Evolutionary conservation across 306 rosid species (phyloP), one percentile per base, ranked within the genome.

Genomic region (Canavalia gladiata): DNA sequence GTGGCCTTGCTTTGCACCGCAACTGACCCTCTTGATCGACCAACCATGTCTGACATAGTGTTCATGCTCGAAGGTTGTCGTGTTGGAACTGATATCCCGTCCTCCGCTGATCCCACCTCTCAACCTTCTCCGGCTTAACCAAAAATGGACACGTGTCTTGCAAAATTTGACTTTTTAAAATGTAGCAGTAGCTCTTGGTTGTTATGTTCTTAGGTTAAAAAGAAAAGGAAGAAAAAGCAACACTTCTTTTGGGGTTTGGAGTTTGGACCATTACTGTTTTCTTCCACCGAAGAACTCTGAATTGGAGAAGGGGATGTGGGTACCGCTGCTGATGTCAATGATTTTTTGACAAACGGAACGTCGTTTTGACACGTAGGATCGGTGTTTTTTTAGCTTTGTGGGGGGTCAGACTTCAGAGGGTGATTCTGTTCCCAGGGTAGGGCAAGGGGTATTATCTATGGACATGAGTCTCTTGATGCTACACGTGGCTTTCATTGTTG

Each of bases 51-150:
- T 0, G 98, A 94, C 76, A 91, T 94, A 12, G 97, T 94, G 52
- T 94, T 94, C 97, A 94, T 94, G 98, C 97, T 94, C 5, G 98
- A 94, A 87, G 98, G 98, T 2, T 94, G 98, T 79, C 94, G 98
- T 34, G 97, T 91, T 7, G 94, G 97, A 7, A 93, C 98, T 0
- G 97, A 94, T 18, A 90, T 91, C 69, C 93, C 95, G 0, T 94
- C 98, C 82, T 94, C 97, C 7, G 97, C 98, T 0, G 94, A 91
- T 78, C 97, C 97, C 59, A 92, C 98, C 65, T 89, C 97, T 59
- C 98, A 90, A 51, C 91, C 87, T 5, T 92, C 97, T 1, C 97
- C 97, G 62, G 97, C 90, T 0, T 88, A 81, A 76, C 43, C 57
- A 60, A 30, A 49, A 84, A 51, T 0, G 1, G 52, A 42, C 72